Base-by-base conservation (phyloP, 805 yeast genomes). In the Schwanniomyces polymorphus region DNA sequence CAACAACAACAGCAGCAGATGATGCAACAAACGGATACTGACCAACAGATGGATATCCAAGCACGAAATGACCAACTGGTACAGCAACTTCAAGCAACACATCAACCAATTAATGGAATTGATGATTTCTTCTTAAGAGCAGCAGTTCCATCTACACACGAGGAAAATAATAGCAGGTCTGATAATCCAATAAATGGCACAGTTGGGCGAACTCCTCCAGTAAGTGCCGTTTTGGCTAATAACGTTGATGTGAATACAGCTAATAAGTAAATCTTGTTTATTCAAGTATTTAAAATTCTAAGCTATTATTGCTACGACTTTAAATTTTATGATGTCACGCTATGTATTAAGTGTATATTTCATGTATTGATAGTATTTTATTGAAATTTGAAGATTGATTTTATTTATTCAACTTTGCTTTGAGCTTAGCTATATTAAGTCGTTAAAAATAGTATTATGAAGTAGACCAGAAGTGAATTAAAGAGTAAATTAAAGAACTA, bases 111-210 rank as follows among this genome's bases (percentile, higher is more conserved):
- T 11, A 43, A 54, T 18, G 50, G 55, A 21, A 59, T 62, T 25
- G 67, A 62, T 44, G 67, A 62, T 25, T 62, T 57, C 42, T 60
- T 62, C 48, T 47, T 61, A 18, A 47, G 61, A 27, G 55, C 49
- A 25, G 43, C 39, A 5, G 51, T 48, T 34, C 23, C 50, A n/a
- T 39, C 53, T 8, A 27, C 38, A 4, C 42, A 40, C 27, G 45
- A 46, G 12, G 46, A 25, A 5, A n/a, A 34, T 18, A 31, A 38
- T 17, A 39, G 18, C 16, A 42, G 45, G 14, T 12, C 43, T 16
- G 41, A 38, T 27, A 42, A 48, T 43, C 25, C 43, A 14, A 38
- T 44, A 12, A 42, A 41, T 21, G 39, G 42, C 9, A 21, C 35
- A 11, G 31, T 45, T 27, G 27, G 45, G 9, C 41, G 50, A 42